Evolutionary conservation across 2,329 filamentous ascomycete genomes (phyloP).

Genomic region (Colletotrichum filicis): DNA sequence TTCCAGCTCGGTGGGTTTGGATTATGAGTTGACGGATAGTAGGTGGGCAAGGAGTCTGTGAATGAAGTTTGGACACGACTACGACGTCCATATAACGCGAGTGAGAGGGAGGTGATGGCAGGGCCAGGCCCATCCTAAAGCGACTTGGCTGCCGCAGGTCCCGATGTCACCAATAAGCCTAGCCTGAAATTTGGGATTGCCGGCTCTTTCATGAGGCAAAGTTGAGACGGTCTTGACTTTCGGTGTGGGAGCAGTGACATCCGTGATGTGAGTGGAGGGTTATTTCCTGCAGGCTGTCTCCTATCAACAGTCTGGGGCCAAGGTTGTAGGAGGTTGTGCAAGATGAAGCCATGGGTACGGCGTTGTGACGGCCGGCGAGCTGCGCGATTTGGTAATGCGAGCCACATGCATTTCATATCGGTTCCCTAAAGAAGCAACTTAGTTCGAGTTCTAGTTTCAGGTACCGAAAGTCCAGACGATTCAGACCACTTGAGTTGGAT

Average conservation of each 20-base stretch:
- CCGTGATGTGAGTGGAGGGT: background rate
- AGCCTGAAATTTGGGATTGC: conserved; percentile 2
- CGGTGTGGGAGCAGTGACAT: background rate
- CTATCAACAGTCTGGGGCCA: background rate
- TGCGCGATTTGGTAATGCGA: background rate
- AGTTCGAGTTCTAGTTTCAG: conserved; percentile 16
- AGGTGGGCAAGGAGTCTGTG: background rate
- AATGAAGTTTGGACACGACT: background rate
- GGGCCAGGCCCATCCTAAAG: background rate
- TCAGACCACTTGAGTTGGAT: conserved; percentile 1
- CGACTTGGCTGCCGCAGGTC: conserved; percentile 14
- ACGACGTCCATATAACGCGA: conserved; percentile 8
- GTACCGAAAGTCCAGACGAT: conserved; percentile 8
- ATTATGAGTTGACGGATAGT: background rate
- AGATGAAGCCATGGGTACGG: conserved; percentile 7
- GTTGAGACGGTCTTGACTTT: conserved; percentile 26
- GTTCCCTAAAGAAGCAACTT: conserved; percentile 5
- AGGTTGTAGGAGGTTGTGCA: background rate
- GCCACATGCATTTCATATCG: background rate
- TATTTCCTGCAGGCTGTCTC: background rate
- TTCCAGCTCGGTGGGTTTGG: background rate
- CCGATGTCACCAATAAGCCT: background rate
- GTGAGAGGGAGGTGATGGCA: background rate
- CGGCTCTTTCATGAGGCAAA: conserved; percentile 23
- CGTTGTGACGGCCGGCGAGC: background rate